Conservation (phyloP, 2,329 filamentous ascomycete genomes). For the Bipolaris oryzae region DNA sequence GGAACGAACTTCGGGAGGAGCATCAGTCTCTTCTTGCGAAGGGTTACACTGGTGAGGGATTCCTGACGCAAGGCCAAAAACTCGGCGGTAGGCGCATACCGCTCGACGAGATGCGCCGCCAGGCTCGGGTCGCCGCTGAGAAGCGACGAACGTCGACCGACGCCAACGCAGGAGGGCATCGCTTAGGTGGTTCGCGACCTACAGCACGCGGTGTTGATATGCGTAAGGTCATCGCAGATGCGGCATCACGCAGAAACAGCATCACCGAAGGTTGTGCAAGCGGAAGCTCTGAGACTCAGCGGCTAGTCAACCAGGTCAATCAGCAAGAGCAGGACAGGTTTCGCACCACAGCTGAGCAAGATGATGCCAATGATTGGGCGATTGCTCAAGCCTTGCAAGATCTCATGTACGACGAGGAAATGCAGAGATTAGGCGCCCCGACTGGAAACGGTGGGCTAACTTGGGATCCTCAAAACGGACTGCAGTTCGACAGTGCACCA, state of each 20-base stretch:
- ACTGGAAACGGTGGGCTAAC: slow-evolving; percentile 43
- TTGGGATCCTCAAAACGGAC: slow-evolving; percentile 46
- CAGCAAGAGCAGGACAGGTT: slow-evolving; percentile 74
- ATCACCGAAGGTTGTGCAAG: slow-evolving; percentile 78
- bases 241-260: slow-evolving; percentile 68
- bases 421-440: slow-evolving; percentile 50
- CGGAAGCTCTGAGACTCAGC: slow-evolving; percentile 67
- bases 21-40: slow-evolving; percentile 76
- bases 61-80: slow-evolving; percentile 74
- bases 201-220: slow-evolving; percentile 68
- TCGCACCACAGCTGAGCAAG: slow-evolving; percentile 82
- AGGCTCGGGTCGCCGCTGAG: slow-evolving; percentile 76
- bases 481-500: slow-evolving; percentile 54
- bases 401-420: slow-evolving; percentile 79
- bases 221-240: slow-evolving; percentile 72
- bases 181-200: slow-evolving; percentile 68
- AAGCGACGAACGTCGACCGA: slow-evolving; percentile 64
- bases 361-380: slow-evolving; percentile 84
- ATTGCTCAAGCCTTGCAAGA: slow-evolving; percentile 88
- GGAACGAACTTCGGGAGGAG: slow-evolving; percentile 89
- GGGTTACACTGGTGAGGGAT: slow-evolving; percentile 90
- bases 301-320: slow-evolving; percentile 68
- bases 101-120: slow-evolving; percentile 73
- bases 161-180: slow-evolving; percentile 73
- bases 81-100: slow-evolving; percentile 66